Evolutionary conservation across 2,329 filamentous ascomycete species (phyloP).

Genomic region (Sphaceloma murrayae): DNA sequence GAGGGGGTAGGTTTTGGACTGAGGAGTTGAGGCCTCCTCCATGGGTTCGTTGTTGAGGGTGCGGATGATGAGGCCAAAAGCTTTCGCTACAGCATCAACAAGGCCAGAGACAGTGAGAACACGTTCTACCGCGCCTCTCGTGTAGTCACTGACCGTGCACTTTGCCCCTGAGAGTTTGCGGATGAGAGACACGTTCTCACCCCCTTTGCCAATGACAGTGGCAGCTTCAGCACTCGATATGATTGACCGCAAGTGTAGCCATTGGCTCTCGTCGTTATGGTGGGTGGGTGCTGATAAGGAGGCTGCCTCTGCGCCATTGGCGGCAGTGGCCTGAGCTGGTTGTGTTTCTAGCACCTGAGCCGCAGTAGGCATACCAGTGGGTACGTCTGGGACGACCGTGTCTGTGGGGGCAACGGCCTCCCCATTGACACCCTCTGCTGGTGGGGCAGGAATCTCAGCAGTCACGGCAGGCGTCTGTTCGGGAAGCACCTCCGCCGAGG

Average conservation of each 20-base stretch:
- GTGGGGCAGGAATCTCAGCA: constrained; percentile 27
- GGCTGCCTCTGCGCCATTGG: constrained; percentile 43
- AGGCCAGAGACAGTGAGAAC: constrained; percentile 95
- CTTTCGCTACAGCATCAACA: constrained; percentile 95
- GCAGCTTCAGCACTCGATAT: constrained; percentile 96
- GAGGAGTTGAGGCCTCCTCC: constrained; percentile 74
- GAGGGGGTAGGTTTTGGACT: constrained; percentile 95
- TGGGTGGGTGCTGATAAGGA: constrained; percentile 26
- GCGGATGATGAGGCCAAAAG: constrained; percentile 94
- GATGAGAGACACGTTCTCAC: constrained; percentile 97
- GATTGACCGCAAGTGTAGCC: constrained; percentile 94
- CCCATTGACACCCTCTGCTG: constrained; percentile 32
- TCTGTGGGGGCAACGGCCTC: constrained; percentile 56
- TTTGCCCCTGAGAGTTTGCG: constrained; percentile 90
- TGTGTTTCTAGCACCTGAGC: constrained; percentile 42
- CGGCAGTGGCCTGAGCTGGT: constrained; percentile 48
- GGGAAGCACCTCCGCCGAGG: constrained; percentile 27
- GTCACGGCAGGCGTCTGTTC: constrained; percentile 22
- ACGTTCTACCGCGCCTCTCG: constrained; percentile 91
- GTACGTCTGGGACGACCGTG: constrained; percentile 57
- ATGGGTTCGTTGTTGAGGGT: constrained; percentile 96
- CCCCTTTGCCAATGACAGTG: constrained; percentile 95
- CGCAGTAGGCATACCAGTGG: constrained; percentile 40
- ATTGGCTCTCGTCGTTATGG: constrained; percentile 79
- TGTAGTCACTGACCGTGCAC: constrained; percentile 97